Conservation (phyloP, 345 rosid species). For the Aethionema arabicum region DNA sequence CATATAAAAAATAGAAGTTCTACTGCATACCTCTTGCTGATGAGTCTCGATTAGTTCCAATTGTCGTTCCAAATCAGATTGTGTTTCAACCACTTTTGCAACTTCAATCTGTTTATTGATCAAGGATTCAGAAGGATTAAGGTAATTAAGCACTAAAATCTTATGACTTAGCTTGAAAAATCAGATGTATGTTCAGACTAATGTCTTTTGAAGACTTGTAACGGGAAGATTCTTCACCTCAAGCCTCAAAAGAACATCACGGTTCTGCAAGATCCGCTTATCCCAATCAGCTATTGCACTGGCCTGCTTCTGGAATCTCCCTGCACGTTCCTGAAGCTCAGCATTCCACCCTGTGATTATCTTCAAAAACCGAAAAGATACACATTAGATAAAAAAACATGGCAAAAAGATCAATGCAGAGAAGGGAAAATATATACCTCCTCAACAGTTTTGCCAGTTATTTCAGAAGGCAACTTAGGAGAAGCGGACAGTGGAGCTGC, state of each 20-base stretch:
- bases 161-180: conserved; percentile 2
- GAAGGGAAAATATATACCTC: conserved; percentile 53
- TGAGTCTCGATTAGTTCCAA: conserved; percentile 96
- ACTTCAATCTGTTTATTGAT: conserved; percentile 73
- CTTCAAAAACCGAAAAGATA: conserved; percentile 41
- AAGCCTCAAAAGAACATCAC: conserved; percentile 94
- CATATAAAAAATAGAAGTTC: conserved; percentile 7
- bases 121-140: conserved; percentile 18
- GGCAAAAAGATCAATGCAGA: conserved; percentile 6
- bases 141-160: conserved; percentile 16
- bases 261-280: conserved; percentile 91
- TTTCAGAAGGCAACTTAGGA: conserved; percentile 86
- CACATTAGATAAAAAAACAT: not conserved
- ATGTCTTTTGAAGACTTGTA: conserved; percentile 10
- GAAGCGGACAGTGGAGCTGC: conserved; percentile 47
- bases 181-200: conserved; percentile 4
- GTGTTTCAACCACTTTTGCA: conserved; percentile 96
- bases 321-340: conserved; percentile 91
- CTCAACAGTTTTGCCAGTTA: conserved; percentile 88
- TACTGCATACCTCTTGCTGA: conserved; percentile 75
- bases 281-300: conserved; percentile 98
- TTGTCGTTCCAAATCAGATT: conserved; percentile 75
- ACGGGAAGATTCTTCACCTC: conserved; percentile 52
- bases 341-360: conserved; percentile 95
- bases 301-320: conserved; percentile 89